Conservation (phyloP, 306 rosid genomes). For the Malus asiatica region DNA sequence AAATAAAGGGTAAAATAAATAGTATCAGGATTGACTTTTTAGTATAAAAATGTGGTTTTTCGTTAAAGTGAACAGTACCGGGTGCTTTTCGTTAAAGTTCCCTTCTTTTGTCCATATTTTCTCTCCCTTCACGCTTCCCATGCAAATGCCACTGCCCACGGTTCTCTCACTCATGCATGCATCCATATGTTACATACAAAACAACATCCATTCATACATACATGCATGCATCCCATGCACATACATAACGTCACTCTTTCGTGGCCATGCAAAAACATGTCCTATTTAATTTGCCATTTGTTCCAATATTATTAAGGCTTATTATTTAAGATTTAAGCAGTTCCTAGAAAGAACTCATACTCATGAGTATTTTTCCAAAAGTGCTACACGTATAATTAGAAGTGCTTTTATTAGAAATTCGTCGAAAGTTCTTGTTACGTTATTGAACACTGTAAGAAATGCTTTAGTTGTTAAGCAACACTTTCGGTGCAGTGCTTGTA, state of each 20-base stretch:
- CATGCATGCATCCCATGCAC: not conserved
- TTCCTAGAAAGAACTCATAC: no score
- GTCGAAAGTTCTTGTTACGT: no score
- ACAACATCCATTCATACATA: not conserved
- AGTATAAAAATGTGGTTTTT: no score
- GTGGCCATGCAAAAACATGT: not conserved
- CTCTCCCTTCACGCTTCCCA: conserved; percentile 15
- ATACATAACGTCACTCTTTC: conserved; percentile 3
- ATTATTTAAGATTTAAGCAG: no score
- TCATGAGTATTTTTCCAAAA: no score
- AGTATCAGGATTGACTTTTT: no score
- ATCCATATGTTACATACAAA: not conserved
- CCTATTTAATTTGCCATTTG: not conserved
- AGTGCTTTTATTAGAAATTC: no score
- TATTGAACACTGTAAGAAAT: not conserved
- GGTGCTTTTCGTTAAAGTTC: no score
- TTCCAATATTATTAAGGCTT: not conserved
- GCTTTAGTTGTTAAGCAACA: not conserved
- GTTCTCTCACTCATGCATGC: not conserved
- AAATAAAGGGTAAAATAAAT: no score
- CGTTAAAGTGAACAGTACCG: no score
- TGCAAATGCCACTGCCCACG: conserved; percentile 1
- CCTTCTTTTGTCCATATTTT: conserved; percentile 9
- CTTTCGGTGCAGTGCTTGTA: not conserved
- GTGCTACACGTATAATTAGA: not conserved